Conservation (phyloP, 148 eudicot species). For the Arctostaphylos glauca region DNA sequence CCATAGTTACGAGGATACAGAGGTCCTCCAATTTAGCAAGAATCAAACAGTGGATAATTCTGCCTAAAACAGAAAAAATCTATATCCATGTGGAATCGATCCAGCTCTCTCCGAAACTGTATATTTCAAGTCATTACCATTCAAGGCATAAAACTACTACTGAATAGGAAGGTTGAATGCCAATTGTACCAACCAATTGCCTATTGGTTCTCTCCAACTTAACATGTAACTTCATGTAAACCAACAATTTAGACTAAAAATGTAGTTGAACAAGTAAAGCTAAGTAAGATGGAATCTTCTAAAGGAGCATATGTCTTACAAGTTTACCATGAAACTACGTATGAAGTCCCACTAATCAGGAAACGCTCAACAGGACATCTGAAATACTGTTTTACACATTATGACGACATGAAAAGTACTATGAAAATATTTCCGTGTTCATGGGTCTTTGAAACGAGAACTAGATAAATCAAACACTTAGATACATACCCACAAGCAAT, state of each 20-base stretch:
- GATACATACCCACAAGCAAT: background rate
- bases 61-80: background rate
- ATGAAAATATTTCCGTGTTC: background rate
- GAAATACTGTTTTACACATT: background rate
- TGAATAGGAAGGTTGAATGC: background rate
- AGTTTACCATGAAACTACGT: background rate
- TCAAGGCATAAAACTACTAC: background rate
- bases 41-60: background rate
- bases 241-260: background rate
- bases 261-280: background rate
- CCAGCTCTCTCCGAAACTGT: background rate
- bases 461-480: background rate
- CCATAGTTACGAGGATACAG: background rate
- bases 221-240: background rate
- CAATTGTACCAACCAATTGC: background rate
- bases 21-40: background rate
- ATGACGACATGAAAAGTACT: background rate
- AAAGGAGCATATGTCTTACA: background rate
- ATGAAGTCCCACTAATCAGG: background rate
- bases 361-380: background rate
- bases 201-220: background rate
- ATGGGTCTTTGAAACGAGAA: background rate
- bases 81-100: background rate
- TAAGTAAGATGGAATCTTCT: background rate
- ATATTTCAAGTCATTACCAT: background rate